These are phyloP conservation scores for Penicillium psychrosexuale DNA, from an alignment of 2,329 filamentous ascomycete species.

Conservation along the genomic window DNA sequence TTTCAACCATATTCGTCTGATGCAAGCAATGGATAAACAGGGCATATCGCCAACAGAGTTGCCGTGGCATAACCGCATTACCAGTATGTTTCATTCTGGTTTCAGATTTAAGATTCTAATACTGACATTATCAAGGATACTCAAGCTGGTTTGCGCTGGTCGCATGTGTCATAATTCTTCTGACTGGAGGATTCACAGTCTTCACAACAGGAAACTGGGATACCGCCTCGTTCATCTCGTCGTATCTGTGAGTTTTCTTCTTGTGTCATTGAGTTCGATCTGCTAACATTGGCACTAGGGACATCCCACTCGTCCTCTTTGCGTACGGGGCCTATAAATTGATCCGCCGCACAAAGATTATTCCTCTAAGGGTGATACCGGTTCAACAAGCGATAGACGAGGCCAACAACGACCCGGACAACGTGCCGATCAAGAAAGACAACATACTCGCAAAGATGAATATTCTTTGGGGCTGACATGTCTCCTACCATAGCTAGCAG, in stretches of 20 bases:
- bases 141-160: slow-evolving; percentile 59
- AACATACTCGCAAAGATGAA: slow-evolving; percentile 31
- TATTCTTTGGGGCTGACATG: slow-evolving; percentile 32
- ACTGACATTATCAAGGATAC: slow-evolving; percentile 47
- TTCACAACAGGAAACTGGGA: slow-evolving; percentile 61
- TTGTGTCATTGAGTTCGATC: not conserved
- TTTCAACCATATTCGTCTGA: slow-evolving; percentile 59
- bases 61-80: slow-evolving; percentile 64
- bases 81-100: slow-evolving; percentile 44
- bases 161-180: slow-evolving; percentile 61
- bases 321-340: slow-evolving; percentile 65
- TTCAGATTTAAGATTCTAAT: not conserved
- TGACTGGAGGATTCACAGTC: slow-evolving; percentile 66
- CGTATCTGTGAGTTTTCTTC: slow-evolving; percentile 56
- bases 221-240: slow-evolving; percentile 56
- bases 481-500: not conserved
- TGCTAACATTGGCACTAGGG: slow-evolving; percentile 37
- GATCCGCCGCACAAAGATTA: slow-evolving; percentile 58
- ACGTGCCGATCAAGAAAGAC: slow-evolving; percentile 25
- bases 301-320: slow-evolving; percentile 57
- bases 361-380: slow-evolving; percentile 52
- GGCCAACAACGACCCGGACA: slow-evolving; percentile 36
- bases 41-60: slow-evolving; percentile 50
- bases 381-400: slow-evolving; percentile 53
- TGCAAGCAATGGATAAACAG: slow-evolving; percentile 55